A percentile compares a stretch with the other conserved stretches of the same genome.
Evolutionary conservation across 129 eudicot species (phyloP).

Genomic region (Artemisia annua): DNA sequence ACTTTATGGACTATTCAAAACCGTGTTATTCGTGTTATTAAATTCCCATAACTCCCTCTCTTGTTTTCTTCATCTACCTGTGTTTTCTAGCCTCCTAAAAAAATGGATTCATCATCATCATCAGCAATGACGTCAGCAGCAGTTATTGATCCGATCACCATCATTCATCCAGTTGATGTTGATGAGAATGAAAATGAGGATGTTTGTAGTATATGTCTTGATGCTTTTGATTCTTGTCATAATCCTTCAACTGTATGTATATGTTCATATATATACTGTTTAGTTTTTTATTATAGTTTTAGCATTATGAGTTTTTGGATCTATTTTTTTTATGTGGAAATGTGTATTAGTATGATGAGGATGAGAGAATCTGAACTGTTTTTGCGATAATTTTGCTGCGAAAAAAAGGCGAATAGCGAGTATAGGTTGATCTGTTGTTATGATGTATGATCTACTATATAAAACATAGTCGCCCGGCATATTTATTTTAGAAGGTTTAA

Average conservation of each 20-base stretch:
- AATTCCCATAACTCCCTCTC: conserved; percentile 9
- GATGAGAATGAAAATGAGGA: conserved; percentile 42
- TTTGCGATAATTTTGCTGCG: background rate
- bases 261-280: background rate
- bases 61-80: conserved; percentile 20
- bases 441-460: conserved; percentile 23
- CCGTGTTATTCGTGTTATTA: background rate
- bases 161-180: background rate
- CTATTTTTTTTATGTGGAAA: background rate
- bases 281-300: background rate
- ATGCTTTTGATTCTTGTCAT: conserved; percentile 50
- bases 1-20: no score
- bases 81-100: background rate
- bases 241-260: conserved; percentile 60
- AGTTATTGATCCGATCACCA: conserved; percentile 28
- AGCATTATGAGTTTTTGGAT: background rate
- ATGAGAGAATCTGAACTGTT: conserved; percentile 6
- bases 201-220: conserved; percentile 88
- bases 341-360: background rate
- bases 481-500: background rate
- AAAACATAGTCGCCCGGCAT: background rate
- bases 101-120: conserved; percentile 12
- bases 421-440: conserved; percentile 17
- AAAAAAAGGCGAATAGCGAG: conserved; percentile 5
- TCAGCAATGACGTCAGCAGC: conserved; percentile 29